These are phyloP conservation scores for Sphagnum magellanicum DNA, from an alignment of 228 moss, liverwort and hornwort species.

Conservation along the genomic window DNA sequence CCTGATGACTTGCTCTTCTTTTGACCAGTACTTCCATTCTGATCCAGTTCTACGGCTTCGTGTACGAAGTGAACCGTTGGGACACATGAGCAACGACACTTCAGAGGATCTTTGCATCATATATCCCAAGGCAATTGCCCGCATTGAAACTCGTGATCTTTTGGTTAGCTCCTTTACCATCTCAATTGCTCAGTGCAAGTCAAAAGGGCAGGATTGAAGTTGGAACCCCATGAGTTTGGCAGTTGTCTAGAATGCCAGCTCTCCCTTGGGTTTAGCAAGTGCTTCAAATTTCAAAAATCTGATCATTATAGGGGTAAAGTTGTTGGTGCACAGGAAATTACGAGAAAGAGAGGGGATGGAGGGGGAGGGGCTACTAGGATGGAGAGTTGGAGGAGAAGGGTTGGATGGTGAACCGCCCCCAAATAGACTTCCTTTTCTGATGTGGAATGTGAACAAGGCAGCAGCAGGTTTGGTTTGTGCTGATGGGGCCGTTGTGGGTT, in stretches of 20 bases:
- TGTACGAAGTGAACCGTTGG: slow-evolving; percentile 76
- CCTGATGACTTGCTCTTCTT: background rate
- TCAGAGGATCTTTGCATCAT: slow-evolving; percentile 92
- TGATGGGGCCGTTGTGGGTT: slow-evolving; percentile 82
- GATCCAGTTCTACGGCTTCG: slow-evolving; percentile 87
- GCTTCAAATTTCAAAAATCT: background rate
- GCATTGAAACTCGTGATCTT: slow-evolving; percentile 83
- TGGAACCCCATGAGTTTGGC: too few relatives aligned
- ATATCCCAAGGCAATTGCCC: slow-evolving; percentile 80
- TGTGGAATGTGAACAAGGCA: slow-evolving; percentile 89
- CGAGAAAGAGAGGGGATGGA: slow-evolving; percentile 56
- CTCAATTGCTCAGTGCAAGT: background rate
- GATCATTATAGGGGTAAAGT: slow-evolving; percentile 15
- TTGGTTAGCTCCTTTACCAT: slow-evolving; percentile 38
- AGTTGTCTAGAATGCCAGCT: too few relatives aligned
- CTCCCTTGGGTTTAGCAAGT: background rate
- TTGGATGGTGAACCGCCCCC: slow-evolving; percentile 47
- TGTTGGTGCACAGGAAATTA: slow-evolving; percentile 48
- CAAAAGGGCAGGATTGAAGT: too few relatives aligned
- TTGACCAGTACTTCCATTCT: slow-evolving; percentile 67
- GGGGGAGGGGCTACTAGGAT: slow-evolving; percentile 49
- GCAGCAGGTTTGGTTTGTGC: slow-evolving; percentile 56
- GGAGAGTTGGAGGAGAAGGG: slow-evolving; percentile 47
- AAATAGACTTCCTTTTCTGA: slow-evolving; percentile 59
- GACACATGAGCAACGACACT: slow-evolving; percentile 61